These are phyloP conservation scores for Metschnikowia drakensbergensis DNA, from an alignment of 805 yeast genomes.

Conservation along the genomic window DNA sequence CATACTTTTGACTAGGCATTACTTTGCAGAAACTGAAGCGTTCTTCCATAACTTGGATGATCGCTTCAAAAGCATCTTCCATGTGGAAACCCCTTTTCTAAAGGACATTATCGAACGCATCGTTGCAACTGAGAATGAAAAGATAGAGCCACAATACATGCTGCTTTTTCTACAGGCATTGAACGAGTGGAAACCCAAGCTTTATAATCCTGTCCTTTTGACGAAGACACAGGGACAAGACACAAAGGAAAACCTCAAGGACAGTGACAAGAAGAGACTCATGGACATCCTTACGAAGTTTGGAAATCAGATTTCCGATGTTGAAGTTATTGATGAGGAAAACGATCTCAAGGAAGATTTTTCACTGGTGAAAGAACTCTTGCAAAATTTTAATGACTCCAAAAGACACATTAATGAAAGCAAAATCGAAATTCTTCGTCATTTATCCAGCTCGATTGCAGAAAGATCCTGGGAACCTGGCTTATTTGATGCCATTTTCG, in stretches of 20 bases:
- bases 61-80: constrained; percentile 8
- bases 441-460: constrained; percentile 18
- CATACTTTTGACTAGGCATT: constrained; percentile 20
- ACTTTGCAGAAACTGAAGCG: constrained; percentile 26
- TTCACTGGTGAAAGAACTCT: constrained; percentile 12
- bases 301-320: constrained; percentile 18
- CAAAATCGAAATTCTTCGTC: constrained; percentile 23
- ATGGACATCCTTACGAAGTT: constrained; percentile 35
- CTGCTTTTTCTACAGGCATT: constrained; percentile 23
- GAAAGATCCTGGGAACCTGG: constrained; percentile 12
- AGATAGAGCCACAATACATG: constrained; percentile 12
- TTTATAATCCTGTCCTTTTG: constrained; percentile 17
- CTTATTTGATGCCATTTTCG: constrained; percentile 31
- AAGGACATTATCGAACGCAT: constrained; percentile 13
- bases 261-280: constrained; percentile 31
- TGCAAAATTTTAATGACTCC: constrained; percentile 11
- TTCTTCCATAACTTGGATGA: constrained; percentile 24
- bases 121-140: constrained; percentile 2
- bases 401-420: constrained; percentile 20
- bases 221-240: constrained; percentile 3
- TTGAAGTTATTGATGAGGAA: constrained; percentile 3
- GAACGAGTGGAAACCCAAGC: constrained; percentile 26
- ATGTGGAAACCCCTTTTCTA: constrained; percentile 5
- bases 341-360: constrained; percentile 8
- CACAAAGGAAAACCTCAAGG: constrained; percentile 9